phyloP scores from a whole-genome alignment of 2,329 filamentous ascomycete genomes.

The Talaromyces sp. region DNA sequence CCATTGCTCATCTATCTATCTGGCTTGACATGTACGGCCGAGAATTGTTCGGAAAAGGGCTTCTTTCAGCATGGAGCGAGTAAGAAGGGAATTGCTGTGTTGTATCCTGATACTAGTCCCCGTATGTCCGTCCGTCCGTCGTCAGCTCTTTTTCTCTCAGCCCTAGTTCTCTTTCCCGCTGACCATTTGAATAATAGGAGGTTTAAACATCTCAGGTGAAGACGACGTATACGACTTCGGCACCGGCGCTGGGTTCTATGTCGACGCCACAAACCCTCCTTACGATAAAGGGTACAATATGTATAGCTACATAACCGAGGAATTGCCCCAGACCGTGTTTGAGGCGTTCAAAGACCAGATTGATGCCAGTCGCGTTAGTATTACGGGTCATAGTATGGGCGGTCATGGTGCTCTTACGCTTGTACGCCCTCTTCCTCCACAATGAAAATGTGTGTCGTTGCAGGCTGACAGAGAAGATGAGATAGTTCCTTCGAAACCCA shows the following conservation, averaged over 20 bases:
- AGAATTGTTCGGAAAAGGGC: slow-evolving; percentile 70
- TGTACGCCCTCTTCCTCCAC: slow-evolving; percentile 31
- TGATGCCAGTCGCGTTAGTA: slow-evolving; percentile 66
- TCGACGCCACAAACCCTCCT: slow-evolving; percentile 73
- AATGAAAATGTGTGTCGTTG: neutral
- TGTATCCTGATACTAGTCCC: slow-evolving; percentile 93
- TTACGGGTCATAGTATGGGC: slow-evolving; percentile 95
- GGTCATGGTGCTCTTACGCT: slow-evolving; percentile 91
- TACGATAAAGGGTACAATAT: slow-evolving; percentile 81
- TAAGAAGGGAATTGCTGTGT: slow-evolving; percentile 77
- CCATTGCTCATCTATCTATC: slow-evolving; percentile 91
- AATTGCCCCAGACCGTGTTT: slow-evolving; percentile 77
- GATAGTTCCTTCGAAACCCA: slow-evolving; percentile 78
- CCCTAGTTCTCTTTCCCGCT: no score
- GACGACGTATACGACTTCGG: slow-evolving; percentile 90
- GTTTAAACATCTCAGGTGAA: slow-evolving; percentile 74
- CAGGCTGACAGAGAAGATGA: neutral
- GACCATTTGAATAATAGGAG: no score
- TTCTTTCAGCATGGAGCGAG: slow-evolving; percentile 85
- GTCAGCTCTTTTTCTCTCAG: neutral
- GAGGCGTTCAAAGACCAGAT: slow-evolving; percentile 61
- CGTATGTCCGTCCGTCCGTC: no score
- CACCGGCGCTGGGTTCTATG: slow-evolving; percentile 86
- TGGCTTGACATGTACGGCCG: slow-evolving; percentile 88
- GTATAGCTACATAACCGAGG: slow-evolving; percentile 85